Evolutionary conservation across 768 basidiomycete species (phyloP).

Genomic region (Suillus subalutaceus): DNA sequence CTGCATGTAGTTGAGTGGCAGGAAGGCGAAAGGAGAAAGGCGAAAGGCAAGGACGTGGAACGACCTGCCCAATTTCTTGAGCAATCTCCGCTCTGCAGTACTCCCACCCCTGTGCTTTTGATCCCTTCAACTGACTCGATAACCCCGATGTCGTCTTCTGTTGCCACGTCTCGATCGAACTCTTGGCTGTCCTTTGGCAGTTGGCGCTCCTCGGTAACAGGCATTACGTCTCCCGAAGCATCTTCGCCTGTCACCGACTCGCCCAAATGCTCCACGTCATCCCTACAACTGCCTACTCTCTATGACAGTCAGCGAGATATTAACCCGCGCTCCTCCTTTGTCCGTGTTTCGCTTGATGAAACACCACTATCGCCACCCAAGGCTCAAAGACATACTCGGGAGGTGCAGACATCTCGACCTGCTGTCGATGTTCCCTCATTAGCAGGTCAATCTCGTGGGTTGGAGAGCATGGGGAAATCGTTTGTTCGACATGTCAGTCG

Average conservation of each 20-base stretch:
- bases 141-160: conserved; percentile 27
- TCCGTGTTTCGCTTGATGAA: conserved; percentile 40
- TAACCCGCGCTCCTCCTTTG: conserved; percentile 37
- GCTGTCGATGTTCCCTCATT: neutral
- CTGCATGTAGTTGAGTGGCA: conserved; percentile 47
- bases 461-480: conserved; percentile 14
- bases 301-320: conserved; percentile 35
- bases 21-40: conserved; percentile 39
- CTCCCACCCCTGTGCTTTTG: conserved; percentile 21
- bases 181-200: conserved; percentile 49
- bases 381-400: conserved; percentile 4
- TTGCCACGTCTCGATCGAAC: conserved; percentile 38
- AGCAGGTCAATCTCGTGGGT: conserved; percentile 1
- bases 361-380: conserved; percentile 34
- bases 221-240: conserved; percentile 35
- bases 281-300: conserved; percentile 32
- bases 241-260: conserved; percentile 35
- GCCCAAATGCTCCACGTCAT: conserved; percentile 27
- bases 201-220: conserved; percentile 41
- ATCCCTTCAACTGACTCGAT: conserved; percentile 27
- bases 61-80: conserved; percentile 26
- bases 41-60: conserved; percentile 45
- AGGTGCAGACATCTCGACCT: neutral
- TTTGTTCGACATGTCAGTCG: conserved; percentile 35
- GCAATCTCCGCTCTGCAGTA: conserved; percentile 12